Base-by-base conservation (phyloP, 2,329 filamentous ascomycete genomes). In the Cordyceps militaris region DNA sequence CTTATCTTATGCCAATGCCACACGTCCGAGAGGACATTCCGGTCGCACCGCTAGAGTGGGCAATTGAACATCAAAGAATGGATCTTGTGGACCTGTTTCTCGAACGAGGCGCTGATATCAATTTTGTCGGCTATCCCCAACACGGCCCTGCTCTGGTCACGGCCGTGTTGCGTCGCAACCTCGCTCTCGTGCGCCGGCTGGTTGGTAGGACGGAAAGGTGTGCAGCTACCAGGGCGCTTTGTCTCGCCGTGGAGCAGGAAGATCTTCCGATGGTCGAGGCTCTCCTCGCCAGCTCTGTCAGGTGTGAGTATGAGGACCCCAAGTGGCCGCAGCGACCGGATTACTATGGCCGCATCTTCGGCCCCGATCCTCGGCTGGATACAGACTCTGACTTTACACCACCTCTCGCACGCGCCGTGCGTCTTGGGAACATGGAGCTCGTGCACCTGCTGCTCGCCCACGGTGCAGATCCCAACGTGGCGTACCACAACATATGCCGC, bases 381-480 rank as follows among this genome's bases (percentile, higher is more conserved):
- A 1, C 13, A 13, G 51, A 36, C n/a, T 19, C 49, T 30, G 8
- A 52, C 36, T 54, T 44, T 19, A 54, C 51, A n/a, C 40, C 51
- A 14, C 51, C 51, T 46, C 51, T 54, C 40, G 51, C 40, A 23
- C 40, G 51, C 14, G 51, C 51, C n/a, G 40, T 46, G 26, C 43
- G 51, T 24, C 40, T 54, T 6, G 51, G 51, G 9, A 54, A 54
- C 30, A 8, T 36, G 13, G 40, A 46, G 4, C 28, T 54, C 8
- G 51, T 54, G 16, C 40, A 40, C 30, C 26, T 46, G 51, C 51
- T 54, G 6, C 51, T 54, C n/a, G 38, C 40, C 19, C 40, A 54
- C 40, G 51, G 51, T 23, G 51, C 51, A n/a, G 40, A 54, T 26
- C 19, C 51, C 51, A 54, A 54, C 28, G 51, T 46, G n/a, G 51